Evolutionary conservation across 2,329 filamentous ascomycete genomes (phyloP).

Genomic region (Metarhizium sp.): DNA sequence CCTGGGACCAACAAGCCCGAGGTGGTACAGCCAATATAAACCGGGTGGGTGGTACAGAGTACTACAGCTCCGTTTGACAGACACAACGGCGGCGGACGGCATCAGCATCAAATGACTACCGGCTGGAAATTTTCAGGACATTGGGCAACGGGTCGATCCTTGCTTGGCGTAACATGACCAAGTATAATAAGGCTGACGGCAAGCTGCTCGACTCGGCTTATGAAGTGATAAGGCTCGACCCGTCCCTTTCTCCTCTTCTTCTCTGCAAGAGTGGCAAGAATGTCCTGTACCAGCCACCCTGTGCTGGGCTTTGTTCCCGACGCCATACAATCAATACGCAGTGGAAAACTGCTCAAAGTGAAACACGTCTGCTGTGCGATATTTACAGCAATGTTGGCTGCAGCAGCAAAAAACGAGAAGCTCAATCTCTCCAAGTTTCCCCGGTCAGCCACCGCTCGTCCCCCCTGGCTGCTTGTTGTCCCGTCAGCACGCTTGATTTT

Average conservation of each 20-base stretch:
- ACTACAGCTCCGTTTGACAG: too few relatives aligned
- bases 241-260: not conserved
- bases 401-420: too few relatives aligned
- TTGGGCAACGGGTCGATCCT: not conserved
- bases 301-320: not conserved
- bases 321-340: not conserved
- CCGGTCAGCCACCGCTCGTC: too few relatives aligned
- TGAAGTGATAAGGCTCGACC: not conserved
- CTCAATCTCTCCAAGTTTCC: too few relatives aligned
- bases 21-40: not conserved
- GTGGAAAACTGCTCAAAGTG: not conserved
- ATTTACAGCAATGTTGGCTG: too few relatives aligned
- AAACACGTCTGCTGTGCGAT: not conserved
- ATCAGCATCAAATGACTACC: not conserved
- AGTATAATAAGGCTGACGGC: not conserved
- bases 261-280: not conserved
- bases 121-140: not conserved
- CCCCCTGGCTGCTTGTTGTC: too few relatives aligned
- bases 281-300: not conserved
- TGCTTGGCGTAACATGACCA: not conserved
- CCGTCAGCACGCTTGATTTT: not conserved
- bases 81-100: too few relatives aligned
- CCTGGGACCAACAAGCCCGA: not conserved
- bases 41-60: not conserved
- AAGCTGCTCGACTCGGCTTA: not conserved